Percentiles rank a stretch among this genome's conserved stretches.
These are phyloP conservation scores for Bauhinia variegata DNA, from an alignment of 306 rosid genomes.

Conservation along the genomic window DNA sequence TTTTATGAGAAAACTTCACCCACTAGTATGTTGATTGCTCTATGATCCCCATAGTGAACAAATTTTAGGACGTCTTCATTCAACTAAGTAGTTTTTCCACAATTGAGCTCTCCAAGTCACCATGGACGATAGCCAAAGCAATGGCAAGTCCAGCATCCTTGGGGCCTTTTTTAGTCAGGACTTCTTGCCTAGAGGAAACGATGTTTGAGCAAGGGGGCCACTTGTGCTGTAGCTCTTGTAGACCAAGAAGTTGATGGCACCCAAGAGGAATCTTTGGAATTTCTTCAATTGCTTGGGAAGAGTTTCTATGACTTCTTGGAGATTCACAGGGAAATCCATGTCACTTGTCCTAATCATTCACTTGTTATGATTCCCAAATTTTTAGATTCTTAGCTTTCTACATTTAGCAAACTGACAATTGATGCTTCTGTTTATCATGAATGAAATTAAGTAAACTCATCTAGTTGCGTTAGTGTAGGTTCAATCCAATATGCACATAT, in stretches of 20 bases:
- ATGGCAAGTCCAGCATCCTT: conserved; percentile 98
- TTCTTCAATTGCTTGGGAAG: conserved; percentile 83
- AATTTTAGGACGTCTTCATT: conserved; percentile 92
- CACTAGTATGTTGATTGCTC: too few species aligned
- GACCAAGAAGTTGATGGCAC: conserved; percentile 58
- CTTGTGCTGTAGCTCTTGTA: conserved; percentile 93
- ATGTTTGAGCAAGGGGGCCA: conserved; percentile 91
- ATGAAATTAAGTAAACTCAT: too few species aligned
- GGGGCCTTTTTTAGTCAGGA: conserved; percentile 92
- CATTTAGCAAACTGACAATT: too few species aligned
- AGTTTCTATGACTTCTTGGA: conserved; percentile 74
- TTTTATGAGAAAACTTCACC: too few species aligned
- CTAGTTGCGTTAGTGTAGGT: too few species aligned
- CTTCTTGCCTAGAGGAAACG: too few species aligned
- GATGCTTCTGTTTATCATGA: too few species aligned
- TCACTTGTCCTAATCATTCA: conserved; percentile 26
- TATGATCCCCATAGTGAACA: conserved; percentile 85
- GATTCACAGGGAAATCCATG: conserved; percentile 89
- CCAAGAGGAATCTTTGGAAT: conserved; percentile 84
- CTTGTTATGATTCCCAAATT: too few species aligned
- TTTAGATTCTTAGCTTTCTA: too few species aligned
- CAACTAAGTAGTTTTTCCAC: conserved; percentile 80
- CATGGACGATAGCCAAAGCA: conserved; percentile 95
- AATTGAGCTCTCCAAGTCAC: conserved; percentile 97
- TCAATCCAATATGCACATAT: too few species aligned